Base-by-base conservation (phyloP, 768 basidiomycete genomes). In the Termitomyces sp. region DNA sequence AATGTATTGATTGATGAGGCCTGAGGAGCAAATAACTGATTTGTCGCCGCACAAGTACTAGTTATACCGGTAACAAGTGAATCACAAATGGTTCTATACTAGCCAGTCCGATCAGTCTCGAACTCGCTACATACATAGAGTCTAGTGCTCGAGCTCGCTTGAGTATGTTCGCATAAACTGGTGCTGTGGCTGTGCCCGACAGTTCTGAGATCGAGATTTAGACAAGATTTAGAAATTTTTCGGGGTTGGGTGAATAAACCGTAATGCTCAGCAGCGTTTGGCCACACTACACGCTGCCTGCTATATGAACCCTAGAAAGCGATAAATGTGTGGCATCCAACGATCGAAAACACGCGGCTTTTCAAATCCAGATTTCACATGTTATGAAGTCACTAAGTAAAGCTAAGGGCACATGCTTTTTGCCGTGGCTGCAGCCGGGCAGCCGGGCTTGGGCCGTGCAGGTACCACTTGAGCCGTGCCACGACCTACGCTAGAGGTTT, bases 381-480 rank as follows among this genome's bases (percentile, higher is more conserved):
- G 56, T 30, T 7, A 44, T 55, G 26, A 38, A 40, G 56, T 46
- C 60, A 63, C 55, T 42, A 55, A n/a, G n/a, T n/a, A n/a, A n/a
- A n/a, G n/a, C n/a, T n/a, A n/a, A n/a, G n/a, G 63, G 26, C 57
- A 26, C 26, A 26, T 26, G 26, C 4, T 26, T 26, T 26, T 26
- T 26, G 26, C 26, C 26, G 26, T 26, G 26, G 26, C 26, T 26
- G 4, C 26, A 26, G 26, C 26, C 26, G 26, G 26, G 26, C 26
- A 26, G 26, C 26, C 26, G 26, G 26, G 26, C 26, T 26, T 26
- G 26, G 26, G 26, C 26, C 26, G 4, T 26, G 26, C 4, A 26
- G 26, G 26, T 4, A 26, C 26, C 26, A 26, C 2, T 26, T 26
- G 26, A 26, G 26, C 26, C n/a, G n/a, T n/a, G n/a, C 26, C 26